Evolutionary conservation across 768 basidiomycete genomes (phyloP).

Genomic region (Rhizopogon roseolus): DNA sequence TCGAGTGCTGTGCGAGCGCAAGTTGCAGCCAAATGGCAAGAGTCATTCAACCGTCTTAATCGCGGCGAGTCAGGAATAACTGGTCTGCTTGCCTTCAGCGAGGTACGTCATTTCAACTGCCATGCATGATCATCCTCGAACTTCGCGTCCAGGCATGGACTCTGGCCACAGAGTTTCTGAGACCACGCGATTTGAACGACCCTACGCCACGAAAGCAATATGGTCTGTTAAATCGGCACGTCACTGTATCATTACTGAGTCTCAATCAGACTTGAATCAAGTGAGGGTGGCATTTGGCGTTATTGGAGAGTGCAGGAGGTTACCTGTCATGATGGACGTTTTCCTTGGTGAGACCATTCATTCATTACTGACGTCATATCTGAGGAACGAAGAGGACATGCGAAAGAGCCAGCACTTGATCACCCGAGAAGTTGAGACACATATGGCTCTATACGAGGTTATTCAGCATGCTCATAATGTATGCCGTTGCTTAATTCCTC

Average conservation of each 20-base stretch:
- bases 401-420: constrained; percentile 56
- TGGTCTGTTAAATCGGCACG: constrained; percentile 15
- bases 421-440: constrained; percentile 49
- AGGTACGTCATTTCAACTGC: constrained; percentile 31
- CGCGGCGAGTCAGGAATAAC: constrained; percentile 53
- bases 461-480: neutral
- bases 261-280: constrained; percentile 38
- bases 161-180: constrained; percentile 46
- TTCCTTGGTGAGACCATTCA: constrained; percentile 53
- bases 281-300: constrained; percentile 54
- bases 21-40: constrained; percentile 68
- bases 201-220: constrained; percentile 22
- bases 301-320: constrained; percentile 52
- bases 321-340: constrained; percentile 62
- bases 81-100: constrained; percentile 60
- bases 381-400: constrained; percentile 48
- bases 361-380: neutral
- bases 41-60: constrained; percentile 63
- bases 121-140: neutral
- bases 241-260: constrained; percentile 5
- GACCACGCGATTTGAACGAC: constrained; percentile 48
- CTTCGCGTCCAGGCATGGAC: constrained; percentile 50
- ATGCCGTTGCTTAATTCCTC: neutral
- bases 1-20: constrained; percentile 61
- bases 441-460: constrained; percentile 64